Evolutionary conservation across 257 asterid species (phyloP).

Genomic region (Asclepias syriaca): DNA sequence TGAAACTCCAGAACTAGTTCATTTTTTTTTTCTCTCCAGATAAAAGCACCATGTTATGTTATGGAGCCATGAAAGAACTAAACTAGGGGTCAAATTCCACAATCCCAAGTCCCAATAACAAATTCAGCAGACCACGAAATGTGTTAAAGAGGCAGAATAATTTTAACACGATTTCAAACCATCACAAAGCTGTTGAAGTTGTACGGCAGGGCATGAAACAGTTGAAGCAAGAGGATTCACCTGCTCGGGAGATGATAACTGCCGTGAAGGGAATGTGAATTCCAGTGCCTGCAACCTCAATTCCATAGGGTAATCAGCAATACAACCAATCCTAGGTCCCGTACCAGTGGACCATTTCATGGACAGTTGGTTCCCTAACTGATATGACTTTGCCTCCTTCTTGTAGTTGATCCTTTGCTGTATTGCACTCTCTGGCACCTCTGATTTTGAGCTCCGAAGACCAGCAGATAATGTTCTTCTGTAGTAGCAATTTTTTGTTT

Average conservation of each 20-base stretch:
- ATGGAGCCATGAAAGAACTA: too few species aligned
- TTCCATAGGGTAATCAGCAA: conserved; percentile 82
- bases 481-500: conserved; percentile 45
- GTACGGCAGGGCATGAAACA: conserved; percentile 20
- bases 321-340: conserved; percentile 91
- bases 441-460: conserved; percentile 74
- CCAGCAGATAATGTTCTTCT: conserved; percentile 85
- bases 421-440: conserved; percentile 56
- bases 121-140: not conserved
- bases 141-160: not conserved
- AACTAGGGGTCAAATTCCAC: too few species aligned
- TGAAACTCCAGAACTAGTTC: too few species aligned
- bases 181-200: conserved; percentile 16
- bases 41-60: too few species aligned
- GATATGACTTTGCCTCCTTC: conserved; percentile 67
- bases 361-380: conserved; percentile 69
- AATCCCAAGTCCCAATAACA: too few species aligned
- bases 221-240: conserved; percentile 30
- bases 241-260: conserved; percentile 39
- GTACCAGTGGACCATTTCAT: conserved; percentile 78
- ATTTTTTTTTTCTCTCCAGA: too few species aligned
- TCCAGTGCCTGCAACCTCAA: conserved; percentile 81
- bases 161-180: conserved; percentile 15
- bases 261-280: conserved; percentile 75
- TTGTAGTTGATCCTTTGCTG: conserved; percentile 77